Evolutionary conservation across 2,329 filamentous ascomycete species (phyloP).

Genomic region (Immersiporthe knoxdaviesiana): DNA sequence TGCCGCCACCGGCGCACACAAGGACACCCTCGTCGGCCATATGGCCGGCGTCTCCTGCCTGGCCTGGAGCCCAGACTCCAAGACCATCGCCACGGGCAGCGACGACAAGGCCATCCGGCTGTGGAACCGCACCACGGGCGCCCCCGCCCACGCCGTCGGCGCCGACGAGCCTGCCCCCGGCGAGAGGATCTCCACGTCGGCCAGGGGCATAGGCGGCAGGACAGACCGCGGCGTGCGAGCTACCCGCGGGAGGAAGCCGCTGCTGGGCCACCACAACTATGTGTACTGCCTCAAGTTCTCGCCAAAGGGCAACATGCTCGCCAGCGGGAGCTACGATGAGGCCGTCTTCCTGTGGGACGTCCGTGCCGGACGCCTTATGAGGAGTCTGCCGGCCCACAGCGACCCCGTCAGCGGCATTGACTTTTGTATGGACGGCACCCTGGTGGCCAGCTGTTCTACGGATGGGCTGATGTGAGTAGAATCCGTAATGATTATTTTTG

Average conservation of each 20-base stretch:
- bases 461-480: conserved; percentile 82
- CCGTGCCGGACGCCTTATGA: conserved; percentile 82
- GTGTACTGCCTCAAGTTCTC: conserved; percentile 93
- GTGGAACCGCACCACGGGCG: conserved; percentile 75
- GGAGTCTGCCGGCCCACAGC: conserved; percentile 88
- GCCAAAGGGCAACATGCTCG: conserved; percentile 97
- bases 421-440: conserved; percentile 87
- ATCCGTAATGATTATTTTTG: too few relatives aligned
- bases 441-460: conserved; percentile 88
- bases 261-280: conserved; percentile 94
- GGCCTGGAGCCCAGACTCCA: conserved; percentile 91
- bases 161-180: conserved; percentile 29
- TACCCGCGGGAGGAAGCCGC: conserved; percentile 50
- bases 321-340: conserved; percentile 94
- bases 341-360: conserved; percentile 98
- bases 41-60: conserved; percentile 90
- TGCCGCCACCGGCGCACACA: conserved; percentile 72
- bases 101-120: conserved; percentile 96
- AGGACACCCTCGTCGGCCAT: conserved; percentile 91
- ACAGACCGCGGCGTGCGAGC: conserved; percentile 26
- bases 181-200: conserved; percentile 29
- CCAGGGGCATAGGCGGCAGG: conserved; percentile 23
- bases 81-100: conserved; percentile 84
- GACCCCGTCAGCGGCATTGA: conserved; percentile 94
- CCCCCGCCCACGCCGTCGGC: conserved; percentile 40